Percentiles rank a stretch among this genome's conserved stretches.
Evolutionary conservation across 345 rosid genomes (phyloP).

Genomic region (Salix viminalis): DNA sequence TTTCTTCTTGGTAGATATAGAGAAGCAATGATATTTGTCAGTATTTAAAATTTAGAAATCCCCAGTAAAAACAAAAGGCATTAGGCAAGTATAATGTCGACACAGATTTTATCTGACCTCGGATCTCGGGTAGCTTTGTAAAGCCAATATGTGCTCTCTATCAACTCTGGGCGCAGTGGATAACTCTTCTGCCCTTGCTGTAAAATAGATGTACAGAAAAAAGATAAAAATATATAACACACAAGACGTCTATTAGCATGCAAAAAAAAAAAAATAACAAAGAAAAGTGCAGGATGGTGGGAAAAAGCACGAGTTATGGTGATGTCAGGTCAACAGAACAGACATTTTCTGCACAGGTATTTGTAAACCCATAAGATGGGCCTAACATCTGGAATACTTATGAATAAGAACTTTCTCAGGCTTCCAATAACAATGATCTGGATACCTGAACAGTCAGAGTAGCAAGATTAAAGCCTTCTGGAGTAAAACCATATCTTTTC

Average conservation of each 20-base stretch:
- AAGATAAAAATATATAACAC: not conserved
- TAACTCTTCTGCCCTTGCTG: constrained; percentile 96
- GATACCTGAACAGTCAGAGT: constrained; percentile 64
- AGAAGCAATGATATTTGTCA: no score
- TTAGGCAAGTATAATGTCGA: not conserved
- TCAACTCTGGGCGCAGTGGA: constrained; percentile 92
- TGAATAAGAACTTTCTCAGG: not conserved
- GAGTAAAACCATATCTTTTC: constrained; percentile 93
- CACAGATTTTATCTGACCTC: constrained; percentile 37
- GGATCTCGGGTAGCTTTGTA: constrained; percentile 95
- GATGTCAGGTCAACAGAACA: not conserved
- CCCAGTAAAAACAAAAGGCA: not conserved
- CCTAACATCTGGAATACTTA: not conserved
- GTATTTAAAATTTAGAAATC: no score
- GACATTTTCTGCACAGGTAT: not conserved
- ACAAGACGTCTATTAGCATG: no score
- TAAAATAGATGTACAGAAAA: constrained; percentile 17
- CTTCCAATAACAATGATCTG: not conserved
- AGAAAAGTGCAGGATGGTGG: not conserved
- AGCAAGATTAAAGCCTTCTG: constrained; percentile 96
- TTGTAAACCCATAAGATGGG: not conserved
- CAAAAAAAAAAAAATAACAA: constrained; percentile 16
- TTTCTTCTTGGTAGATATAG: no score
- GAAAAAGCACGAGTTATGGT: not conserved
- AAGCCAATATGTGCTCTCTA: constrained; percentile 98